A percentile compares a stretch with the other conserved stretches of the same genome.
These are phyloP conservation scores for Sugiyamaella japonica DNA, from an alignment of 1,139 yeast species.

Conservation along the genomic window DNA sequence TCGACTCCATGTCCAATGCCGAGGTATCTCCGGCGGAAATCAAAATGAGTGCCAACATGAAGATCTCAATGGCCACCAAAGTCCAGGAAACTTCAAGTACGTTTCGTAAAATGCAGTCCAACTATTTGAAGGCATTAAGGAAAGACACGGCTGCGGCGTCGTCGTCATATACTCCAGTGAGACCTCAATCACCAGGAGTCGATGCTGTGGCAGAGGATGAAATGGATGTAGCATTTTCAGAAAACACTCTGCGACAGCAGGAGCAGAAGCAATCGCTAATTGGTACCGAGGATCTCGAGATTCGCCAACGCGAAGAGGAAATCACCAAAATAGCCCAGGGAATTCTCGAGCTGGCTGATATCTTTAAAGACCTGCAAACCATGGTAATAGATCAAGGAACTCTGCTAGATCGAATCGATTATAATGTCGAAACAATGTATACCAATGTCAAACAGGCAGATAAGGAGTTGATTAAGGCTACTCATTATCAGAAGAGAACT, in stretches of 20 bases:
- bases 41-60: constrained; percentile 72
- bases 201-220: constrained; percentile 39
- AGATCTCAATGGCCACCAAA: constrained; percentile 78
- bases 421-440: constrained; percentile 77
- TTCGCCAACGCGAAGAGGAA: constrained; percentile 81
- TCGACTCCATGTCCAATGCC: constrained; percentile 51
- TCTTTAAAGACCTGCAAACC: constrained; percentile 88
- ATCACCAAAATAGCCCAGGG: constrained; percentile 91
- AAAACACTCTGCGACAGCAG: constrained; percentile 47
- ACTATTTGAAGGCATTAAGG: constrained; percentile 65
- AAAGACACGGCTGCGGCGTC: constrained; percentile 32
- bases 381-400: constrained; percentile 96
- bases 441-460: constrained; percentile 76
- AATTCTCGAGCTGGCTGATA: constrained; percentile 86
- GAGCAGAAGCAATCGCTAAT: constrained; percentile 37
- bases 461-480: constrained; percentile 73
- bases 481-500: constrained; percentile 78
- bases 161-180: constrained; percentile 11
- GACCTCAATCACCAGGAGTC: constrained; percentile 14
- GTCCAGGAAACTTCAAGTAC: constrained; percentile 75
- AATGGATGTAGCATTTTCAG: constrained; percentile 43
- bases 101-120: constrained; percentile 84
- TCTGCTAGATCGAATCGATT: constrained; percentile 86
- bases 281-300: constrained; percentile 37
- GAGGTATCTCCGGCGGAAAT: constrained; percentile 50